phyloP scores from a whole-genome alignment of 1,284 basidiomycete genomes.

The Rhodotorula sp. region DNA sequence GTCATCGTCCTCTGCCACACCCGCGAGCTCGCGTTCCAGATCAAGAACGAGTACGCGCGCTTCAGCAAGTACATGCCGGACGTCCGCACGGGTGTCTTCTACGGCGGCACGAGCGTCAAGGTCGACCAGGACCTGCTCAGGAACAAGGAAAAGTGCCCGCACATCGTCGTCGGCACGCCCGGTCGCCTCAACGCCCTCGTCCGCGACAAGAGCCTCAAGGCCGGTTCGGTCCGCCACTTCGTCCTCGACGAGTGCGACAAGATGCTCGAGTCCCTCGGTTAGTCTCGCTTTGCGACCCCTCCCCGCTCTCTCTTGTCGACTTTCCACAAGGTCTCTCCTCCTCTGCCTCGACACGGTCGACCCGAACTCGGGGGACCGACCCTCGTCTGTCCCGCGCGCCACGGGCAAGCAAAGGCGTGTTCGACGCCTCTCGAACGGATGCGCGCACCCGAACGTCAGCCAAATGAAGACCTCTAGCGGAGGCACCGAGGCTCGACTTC shows the following conservation, averaged over 20 bases:
- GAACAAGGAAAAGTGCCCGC: slow-evolving; percentile 96
- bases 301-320: neutral
- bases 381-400: too few relatives aligned
- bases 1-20: slow-evolving; percentile 99
- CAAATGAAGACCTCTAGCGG: too few relatives aligned
- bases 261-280: slow-evolving; percentile 99
- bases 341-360: neutral
- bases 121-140: slow-evolving; percentile 93
- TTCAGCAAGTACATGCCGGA: slow-evolving; percentile 99
- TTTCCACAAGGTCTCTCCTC: neutral
- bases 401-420: too few relatives aligned
- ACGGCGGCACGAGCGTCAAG: slow-evolving; percentile 91
- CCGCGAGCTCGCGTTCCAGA: slow-evolving; percentile 98
- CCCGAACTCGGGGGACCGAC: neutral
- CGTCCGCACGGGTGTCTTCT: slow-evolving; percentile 95
- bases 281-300: slow-evolving; percentile 55
- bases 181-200: slow-evolving; percentile 90
- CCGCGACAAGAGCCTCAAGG: slow-evolving; percentile 88
- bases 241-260: slow-evolving; percentile 99
- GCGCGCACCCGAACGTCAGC: too few relatives aligned
- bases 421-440: too few relatives aligned
- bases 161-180: slow-evolving; percentile 97
- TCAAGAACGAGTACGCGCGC: slow-evolving; percentile 98
- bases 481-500: too few relatives aligned
- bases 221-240: slow-evolving; percentile 95